These are phyloP conservation scores for Monilinia polystroma DNA, from an alignment of 2,329 filamentous ascomycete genomes.

Conservation along the genomic window DNA sequence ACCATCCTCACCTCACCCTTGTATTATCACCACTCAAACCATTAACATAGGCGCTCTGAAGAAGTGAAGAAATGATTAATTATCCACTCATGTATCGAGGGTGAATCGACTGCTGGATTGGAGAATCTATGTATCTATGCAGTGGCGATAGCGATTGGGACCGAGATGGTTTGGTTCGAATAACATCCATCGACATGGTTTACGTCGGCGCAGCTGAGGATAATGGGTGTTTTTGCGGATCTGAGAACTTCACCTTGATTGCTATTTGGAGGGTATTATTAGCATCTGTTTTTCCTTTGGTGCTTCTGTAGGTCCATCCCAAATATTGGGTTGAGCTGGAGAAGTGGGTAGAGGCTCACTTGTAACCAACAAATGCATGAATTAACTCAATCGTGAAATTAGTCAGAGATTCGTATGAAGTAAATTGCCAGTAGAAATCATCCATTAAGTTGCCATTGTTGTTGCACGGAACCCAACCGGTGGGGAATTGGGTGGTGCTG, in stretches of 20 bases:
- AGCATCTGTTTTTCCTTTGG: not conserved
- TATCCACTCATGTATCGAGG: not conserved
- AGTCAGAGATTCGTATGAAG: slow-evolving; percentile 23
- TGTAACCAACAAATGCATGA: slow-evolving; percentile 32
- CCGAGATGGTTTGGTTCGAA: slow-evolving; percentile 17
- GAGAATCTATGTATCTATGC: not conserved
- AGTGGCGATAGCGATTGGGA: not conserved
- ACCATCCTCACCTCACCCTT: not conserved
- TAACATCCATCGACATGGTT: slow-evolving; percentile 22
- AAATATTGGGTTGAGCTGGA: not conserved
- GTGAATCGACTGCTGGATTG: not conserved
- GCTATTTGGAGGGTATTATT: not conserved
- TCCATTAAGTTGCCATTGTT: slow-evolving; percentile 22
- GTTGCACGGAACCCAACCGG: slow-evolving; percentile 25
- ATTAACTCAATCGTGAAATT: slow-evolving; percentile 31
- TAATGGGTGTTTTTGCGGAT: slow-evolving; percentile 4
- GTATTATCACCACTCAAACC: not conserved
- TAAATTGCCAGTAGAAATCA: slow-evolving; percentile 33
- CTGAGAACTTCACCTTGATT: not conserved
- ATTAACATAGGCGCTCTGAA: not conserved
- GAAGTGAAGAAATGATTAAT: not conserved
- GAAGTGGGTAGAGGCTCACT: slow-evolving; percentile 26
- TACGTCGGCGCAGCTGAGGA: slow-evolving; percentile 20
- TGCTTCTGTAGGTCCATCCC: not conserved
- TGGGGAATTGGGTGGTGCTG: slow-evolving; percentile 26